A percentile compares a stretch with the other conserved stretches of the same genome.
Conservation (phyloP, 2,329 filamentous ascomycete species). For the Trichoderma sp. region DNA sequence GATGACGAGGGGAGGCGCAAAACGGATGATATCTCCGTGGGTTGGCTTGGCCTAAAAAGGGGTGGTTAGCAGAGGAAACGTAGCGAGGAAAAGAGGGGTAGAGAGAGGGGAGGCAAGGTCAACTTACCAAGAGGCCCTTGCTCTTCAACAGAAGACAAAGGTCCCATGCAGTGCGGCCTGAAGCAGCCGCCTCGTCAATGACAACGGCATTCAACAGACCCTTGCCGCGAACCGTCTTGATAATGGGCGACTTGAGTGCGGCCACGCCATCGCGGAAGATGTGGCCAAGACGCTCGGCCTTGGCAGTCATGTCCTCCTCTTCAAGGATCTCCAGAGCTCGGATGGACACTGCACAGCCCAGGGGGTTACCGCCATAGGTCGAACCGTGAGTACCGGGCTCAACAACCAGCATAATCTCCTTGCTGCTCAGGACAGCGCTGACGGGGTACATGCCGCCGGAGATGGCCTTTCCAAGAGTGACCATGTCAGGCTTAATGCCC, state of each 20-base stretch:
- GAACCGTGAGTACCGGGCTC: conserved; percentile 97
- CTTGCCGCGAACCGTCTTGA: conserved; percentile 84
- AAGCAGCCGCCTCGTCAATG: conserved; percentile 85
- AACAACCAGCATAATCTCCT: conserved; percentile 91
- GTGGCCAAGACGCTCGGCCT: conserved; percentile 77
- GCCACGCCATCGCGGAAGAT: conserved; percentile 78
- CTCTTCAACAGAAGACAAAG: conserved; percentile 92
- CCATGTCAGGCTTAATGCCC: conserved; percentile 90
- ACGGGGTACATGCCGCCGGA: conserved; percentile 99
- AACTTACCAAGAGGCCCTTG: conserved; percentile 85
- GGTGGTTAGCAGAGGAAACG: neutral
- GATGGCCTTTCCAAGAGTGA: conserved; percentile 95
- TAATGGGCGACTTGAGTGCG: conserved; percentile 75
- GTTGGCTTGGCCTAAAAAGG: conserved; percentile 84
- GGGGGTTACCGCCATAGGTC: conserved; percentile 96
- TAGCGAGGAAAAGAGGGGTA: conserved; percentile 4
- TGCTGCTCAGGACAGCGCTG: conserved; percentile 82
- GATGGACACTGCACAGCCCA: conserved; percentile 94
- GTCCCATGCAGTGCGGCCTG: conserved; percentile 91
- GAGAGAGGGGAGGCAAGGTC: neutral
- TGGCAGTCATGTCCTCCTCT: conserved; percentile 84
- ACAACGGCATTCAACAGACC: conserved; percentile 94
- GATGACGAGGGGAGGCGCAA: conserved; percentile 95
- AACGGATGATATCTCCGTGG: conserved; percentile 96
- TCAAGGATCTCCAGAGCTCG: conserved; percentile 90